These are phyloP conservation scores for Catharanthus roseus DNA, from an alignment of 257 asterid species.

Conservation along the genomic window DNA sequence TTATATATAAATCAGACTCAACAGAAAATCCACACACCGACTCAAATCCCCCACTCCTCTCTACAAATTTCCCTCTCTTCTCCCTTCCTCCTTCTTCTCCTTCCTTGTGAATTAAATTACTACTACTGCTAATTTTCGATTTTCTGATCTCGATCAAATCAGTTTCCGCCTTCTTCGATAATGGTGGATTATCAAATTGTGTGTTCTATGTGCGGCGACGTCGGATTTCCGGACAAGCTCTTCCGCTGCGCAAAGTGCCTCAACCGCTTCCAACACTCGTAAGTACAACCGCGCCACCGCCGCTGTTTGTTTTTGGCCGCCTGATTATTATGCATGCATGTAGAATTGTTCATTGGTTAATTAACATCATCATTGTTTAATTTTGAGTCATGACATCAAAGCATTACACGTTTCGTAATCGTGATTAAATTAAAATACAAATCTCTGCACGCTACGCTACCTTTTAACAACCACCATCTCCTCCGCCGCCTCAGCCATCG, in stretches of 20 bases:
- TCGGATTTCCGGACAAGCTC: constrained; percentile 87
- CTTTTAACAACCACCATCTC: constrained; percentile 12
- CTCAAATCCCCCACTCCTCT: constrained; percentile 4
- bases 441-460: not conserved
- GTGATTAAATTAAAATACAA: too few species aligned
- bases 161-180: not conserved
- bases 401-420: not conserved
- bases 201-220: constrained; percentile 95
- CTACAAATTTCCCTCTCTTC: not conserved
- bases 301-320: not conserved
- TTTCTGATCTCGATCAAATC: not conserved
- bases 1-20: constrained; percentile 1
- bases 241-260: constrained; percentile 91
- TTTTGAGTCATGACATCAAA: not conserved
- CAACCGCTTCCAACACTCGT: constrained; percentile 95
- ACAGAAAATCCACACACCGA: constrained; percentile 14
- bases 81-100: not conserved
- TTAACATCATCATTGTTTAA: constrained; percentile 1
- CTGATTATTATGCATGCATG: constrained; percentile 21
- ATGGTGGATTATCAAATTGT: constrained; percentile 86
- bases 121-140: too few species aligned
- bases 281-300: constrained; percentile 14
- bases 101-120: not conserved
- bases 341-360: not conserved
- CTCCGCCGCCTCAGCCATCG: constrained; percentile 12